Conservation (phyloP, 352 stramenopile species). For the Phytophthora parvispora region DNA sequence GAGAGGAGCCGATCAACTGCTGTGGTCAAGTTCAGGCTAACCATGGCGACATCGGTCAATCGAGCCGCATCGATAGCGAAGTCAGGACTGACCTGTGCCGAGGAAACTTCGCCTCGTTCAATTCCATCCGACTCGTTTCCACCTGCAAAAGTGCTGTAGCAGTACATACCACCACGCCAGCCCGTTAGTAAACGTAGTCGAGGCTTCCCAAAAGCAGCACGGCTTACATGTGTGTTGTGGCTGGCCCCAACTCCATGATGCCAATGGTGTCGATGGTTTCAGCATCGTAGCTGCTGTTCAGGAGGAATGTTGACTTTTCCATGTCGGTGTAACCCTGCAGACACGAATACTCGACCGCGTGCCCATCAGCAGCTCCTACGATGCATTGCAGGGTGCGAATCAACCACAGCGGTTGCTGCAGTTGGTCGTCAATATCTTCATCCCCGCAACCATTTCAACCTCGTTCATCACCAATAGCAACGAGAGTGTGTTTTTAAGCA, state of each 20-base stretch:
- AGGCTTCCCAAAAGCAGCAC: background rate
- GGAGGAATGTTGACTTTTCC: background rate
- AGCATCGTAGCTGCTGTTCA: background rate
- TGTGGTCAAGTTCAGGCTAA: slow-evolving; percentile 5
- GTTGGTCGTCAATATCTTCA: slow-evolving; percentile 1
- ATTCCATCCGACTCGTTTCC: background rate
- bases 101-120: background rate
- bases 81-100: background rate
- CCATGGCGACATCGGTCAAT: background rate
- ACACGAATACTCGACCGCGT: background rate
- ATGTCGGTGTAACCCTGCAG: background rate
- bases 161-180: no score
- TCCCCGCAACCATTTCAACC: background rate
- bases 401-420: slow-evolving; percentile 1
- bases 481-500: background rate
- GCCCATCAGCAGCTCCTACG: background rate
- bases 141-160: background rate
- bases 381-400: slow-evolving; percentile 12
- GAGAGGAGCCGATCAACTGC: background rate
- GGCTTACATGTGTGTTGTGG: background rate
- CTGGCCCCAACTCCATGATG: slow-evolving; percentile 1
- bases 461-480: background rate
- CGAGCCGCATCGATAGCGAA: background rate
- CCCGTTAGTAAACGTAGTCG: background rate
- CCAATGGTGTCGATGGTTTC: background rate